These are phyloP conservation scores for Talaromyces sp. DNA, from an alignment of 2,329 filamentous ascomycete genomes.

Conservation along the genomic window DNA sequence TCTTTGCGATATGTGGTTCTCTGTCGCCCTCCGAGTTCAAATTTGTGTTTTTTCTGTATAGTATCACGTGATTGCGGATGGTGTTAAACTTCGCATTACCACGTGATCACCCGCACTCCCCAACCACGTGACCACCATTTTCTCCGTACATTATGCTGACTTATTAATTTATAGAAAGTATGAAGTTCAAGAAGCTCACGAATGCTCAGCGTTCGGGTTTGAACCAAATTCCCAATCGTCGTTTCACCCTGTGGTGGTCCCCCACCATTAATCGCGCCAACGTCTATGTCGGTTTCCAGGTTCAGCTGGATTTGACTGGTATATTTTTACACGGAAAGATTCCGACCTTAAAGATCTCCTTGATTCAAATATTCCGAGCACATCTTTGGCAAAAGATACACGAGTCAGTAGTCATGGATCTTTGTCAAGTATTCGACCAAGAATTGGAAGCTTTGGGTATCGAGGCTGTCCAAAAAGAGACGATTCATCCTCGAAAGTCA, in stretches of 20 bases:
- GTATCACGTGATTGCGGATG: not conserved
- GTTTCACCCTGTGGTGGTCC: conserved; percentile 98
- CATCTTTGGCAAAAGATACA: conserved; percentile 99
- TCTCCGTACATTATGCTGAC: not conserved
- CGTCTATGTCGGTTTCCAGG: conserved; percentile 98
- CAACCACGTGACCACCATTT: not conserved
- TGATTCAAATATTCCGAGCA: conserved; percentile 98
- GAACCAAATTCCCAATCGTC: conserved; percentile 97
- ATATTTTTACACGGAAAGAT: conserved; percentile 99
- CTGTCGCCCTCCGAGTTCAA: not conserved
- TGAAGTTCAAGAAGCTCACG: conserved; percentile 99
- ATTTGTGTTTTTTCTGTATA: not conserved
- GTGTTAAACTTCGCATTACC: too few relatives aligned
- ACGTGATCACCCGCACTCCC: not conserved
- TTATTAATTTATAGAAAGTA: conserved; percentile 33
- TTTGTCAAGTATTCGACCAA: conserved; percentile 97
- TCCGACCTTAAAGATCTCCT: conserved; percentile 91
- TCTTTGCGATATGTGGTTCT: too few relatives aligned
- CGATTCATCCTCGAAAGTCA: conserved; percentile 96
- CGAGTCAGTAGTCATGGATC: conserved; percentile 96
- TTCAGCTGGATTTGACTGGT: conserved; percentile 93
- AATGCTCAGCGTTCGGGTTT: conserved; percentile 95
- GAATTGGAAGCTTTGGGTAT: conserved; percentile 94
- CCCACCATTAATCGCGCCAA: conserved; percentile 91
- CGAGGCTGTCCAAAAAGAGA: conserved; percentile 97